Evolutionary conservation across 73 alveolate genomes (phyloP), one percentile per base, ranked within the genome.

Genomic region (Halteria grandinella): DNA sequence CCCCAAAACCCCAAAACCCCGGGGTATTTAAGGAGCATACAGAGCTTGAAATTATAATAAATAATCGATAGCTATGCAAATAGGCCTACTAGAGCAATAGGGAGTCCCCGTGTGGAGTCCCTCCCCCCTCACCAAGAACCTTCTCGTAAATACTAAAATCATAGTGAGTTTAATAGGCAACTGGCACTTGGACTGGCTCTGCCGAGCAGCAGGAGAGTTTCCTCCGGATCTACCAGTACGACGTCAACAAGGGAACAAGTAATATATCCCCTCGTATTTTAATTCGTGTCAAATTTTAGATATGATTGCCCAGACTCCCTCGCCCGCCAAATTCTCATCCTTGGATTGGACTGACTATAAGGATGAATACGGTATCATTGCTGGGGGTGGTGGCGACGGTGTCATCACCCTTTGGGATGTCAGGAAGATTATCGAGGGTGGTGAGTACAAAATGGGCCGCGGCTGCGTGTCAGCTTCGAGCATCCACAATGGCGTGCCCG

Each of bases 351-450:
- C 78, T 36, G 79, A 66, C 55, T 79, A 20, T 51, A 53, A 69
- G 25, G 73, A 52, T 24, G 76, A 43, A 36, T 71, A 50, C 32
- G 97, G 97, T 7, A 55, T 91, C 48, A 87, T 91, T 1, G 91
- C 91, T 0, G 92, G 94, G 31, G 97, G 97, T 31, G 88, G 53
- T 53, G 91, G 49, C 14, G 97, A 91, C 48, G 97, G 97, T 20
- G 89, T 95, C 11, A 82, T 91, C 15, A 75, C 95, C 25, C 77
- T 93, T 36, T 93, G 98, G 98, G 97, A 93, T 83, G 77, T 90
- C 54, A 82, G 87, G 11, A 83, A 87, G 53, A 77, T 93, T 31
- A 43, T 82, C 39, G 64, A 69, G 44, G 91, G 85, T 45, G 80
- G 78, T 36, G 57, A 49, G 32, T 85, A 79, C 14, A 76, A 69